A percentile compares a stretch with the other conserved stretches of the same genome.
Conservation (phyloP, 208 protist genomes). For the Strigomonas culicis region DNA sequence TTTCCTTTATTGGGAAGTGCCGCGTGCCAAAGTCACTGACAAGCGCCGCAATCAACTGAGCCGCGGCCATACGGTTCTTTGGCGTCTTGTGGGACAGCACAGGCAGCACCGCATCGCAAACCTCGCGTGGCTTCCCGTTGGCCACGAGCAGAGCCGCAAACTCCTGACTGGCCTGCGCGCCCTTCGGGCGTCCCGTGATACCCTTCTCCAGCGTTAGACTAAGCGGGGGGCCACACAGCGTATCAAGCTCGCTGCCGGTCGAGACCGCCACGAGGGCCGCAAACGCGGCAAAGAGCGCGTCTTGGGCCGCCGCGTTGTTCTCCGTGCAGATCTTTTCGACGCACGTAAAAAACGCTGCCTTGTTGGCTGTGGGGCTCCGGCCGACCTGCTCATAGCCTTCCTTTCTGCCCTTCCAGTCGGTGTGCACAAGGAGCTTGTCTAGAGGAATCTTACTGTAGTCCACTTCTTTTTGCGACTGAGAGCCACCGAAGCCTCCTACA, state of each 20-base stretch:
- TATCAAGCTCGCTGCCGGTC: constrained; percentile 25
- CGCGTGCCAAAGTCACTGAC: constrained; percentile 65
- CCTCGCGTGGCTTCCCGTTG: constrained; percentile 32
- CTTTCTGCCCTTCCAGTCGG: constrained; percentile 79
- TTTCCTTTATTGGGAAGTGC: constrained; percentile 52
- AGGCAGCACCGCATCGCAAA: constrained; percentile 45
- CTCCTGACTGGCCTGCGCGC: constrained; percentile 33
- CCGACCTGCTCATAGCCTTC: constrained; percentile 54
- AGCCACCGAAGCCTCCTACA: constrained; percentile 14
- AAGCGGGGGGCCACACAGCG: constrained; percentile 37
- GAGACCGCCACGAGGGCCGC: constrained; percentile 36
- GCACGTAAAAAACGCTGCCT: constrained; percentile 32
- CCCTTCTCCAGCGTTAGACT: constrained; percentile 61
- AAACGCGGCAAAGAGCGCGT: constrained; percentile 60
- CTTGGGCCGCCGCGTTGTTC: constrained; percentile 55
- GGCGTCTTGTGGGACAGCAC: constrained; percentile 56
- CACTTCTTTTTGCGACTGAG: constrained; percentile 19
- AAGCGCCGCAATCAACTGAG: constrained; percentile 46
- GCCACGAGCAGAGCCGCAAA: constrained; percentile 52
- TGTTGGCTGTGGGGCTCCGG: constrained; percentile 22
- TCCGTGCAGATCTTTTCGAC: constrained; percentile 36
- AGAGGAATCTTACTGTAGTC: constrained; percentile 50
- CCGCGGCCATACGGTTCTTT: constrained; percentile 53
- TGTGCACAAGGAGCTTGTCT: constrained; percentile 43
- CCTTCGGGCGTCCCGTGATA: constrained; percentile 73